phyloP scores from a whole-genome alignment of 2,329 filamentous ascomycete species.

The Fusarium lateritium region DNA sequence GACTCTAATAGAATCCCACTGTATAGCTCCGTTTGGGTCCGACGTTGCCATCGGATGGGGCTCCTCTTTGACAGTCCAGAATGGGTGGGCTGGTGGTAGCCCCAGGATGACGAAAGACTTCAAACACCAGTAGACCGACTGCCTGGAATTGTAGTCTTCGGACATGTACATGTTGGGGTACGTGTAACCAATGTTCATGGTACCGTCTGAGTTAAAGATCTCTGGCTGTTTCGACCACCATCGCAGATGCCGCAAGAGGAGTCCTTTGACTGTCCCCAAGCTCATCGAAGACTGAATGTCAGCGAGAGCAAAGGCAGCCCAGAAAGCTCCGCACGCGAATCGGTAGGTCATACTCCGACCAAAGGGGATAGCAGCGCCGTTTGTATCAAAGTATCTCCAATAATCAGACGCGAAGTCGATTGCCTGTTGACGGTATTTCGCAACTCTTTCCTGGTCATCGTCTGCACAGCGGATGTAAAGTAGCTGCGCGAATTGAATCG shows the following conservation, averaged over 20 bases:
- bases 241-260: constrained; percentile 64
- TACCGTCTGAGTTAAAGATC: constrained; percentile 65
- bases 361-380: constrained; percentile 66
- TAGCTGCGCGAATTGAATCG: constrained; percentile 65
- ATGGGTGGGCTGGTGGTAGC: constrained; percentile 55
- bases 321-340: constrained; percentile 65
- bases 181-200: constrained; percentile 60
- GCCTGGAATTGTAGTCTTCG: constrained; percentile 70
- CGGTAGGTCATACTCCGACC: constrained; percentile 66
- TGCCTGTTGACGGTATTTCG: constrained; percentile 57
- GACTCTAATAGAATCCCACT: not conserved
- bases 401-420: constrained; percentile 58
- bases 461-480: constrained; percentile 60
- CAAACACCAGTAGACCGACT: constrained; percentile 68
- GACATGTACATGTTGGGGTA: constrained; percentile 67
- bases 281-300: constrained; percentile 54
- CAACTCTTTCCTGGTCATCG: constrained; percentile 57
- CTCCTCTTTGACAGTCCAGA: constrained; percentile 62
- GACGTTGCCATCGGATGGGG: constrained; percentile 36
- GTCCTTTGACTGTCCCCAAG: constrained; percentile 61
- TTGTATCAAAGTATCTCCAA: constrained; percentile 64
- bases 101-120: constrained; percentile 63
- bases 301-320: constrained; percentile 60
- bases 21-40: not conserved
- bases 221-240: constrained; percentile 62